Conservation (phyloP, 768 basidiomycete genomes). For the Boletus edulis region DNA sequence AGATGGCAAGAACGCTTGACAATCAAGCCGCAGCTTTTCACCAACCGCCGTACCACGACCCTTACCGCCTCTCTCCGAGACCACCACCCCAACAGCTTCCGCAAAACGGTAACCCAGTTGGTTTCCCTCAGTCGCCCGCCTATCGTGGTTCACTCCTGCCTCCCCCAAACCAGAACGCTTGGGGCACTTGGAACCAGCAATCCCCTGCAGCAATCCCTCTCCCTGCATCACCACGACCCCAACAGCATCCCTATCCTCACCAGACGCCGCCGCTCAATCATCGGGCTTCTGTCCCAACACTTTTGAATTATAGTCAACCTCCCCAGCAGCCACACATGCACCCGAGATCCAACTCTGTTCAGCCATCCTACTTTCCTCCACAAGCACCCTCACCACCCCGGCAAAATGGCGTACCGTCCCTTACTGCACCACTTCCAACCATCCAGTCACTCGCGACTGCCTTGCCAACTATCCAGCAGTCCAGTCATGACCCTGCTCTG, state of each 20-base stretch:
- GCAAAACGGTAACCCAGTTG: constrained; percentile 15
- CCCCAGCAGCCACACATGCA: constrained; percentile 23
- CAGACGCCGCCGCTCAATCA: constrained; percentile 22
- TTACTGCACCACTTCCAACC: constrained; percentile 71
- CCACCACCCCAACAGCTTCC: constrained; percentile 18
- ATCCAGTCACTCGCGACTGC: constrained; percentile 55
- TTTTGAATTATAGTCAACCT: constrained; percentile 23
- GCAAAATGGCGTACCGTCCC: constrained; percentile 37
- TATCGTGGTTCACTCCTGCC: constrained; percentile 23
- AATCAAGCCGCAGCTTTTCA: constrained; percentile 36
- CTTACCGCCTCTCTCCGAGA: constrained; percentile 25
- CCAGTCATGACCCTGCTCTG: constrained; percentile 54
- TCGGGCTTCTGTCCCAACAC: constrained; percentile 19
- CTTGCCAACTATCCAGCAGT: constrained; percentile 49
- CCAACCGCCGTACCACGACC: constrained; percentile 22
- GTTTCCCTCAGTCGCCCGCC: constrained; percentile 9
- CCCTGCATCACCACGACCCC: constrained; percentile 23
- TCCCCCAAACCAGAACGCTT: constrained; percentile 26
- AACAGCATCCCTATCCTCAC: constrained; percentile 12
- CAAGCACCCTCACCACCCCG: constrained; percentile 25
- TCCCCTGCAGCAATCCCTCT: constrained; percentile 19
- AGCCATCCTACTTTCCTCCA: constrained; percentile 16
- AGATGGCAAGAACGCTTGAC: constrained; percentile 69
- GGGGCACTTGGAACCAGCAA: constrained; percentile 6
- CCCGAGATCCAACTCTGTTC: constrained; percentile 16